Conservation (phyloP, 1,284 basidiomycete species). For the Heliocybe sulcata region DNA sequence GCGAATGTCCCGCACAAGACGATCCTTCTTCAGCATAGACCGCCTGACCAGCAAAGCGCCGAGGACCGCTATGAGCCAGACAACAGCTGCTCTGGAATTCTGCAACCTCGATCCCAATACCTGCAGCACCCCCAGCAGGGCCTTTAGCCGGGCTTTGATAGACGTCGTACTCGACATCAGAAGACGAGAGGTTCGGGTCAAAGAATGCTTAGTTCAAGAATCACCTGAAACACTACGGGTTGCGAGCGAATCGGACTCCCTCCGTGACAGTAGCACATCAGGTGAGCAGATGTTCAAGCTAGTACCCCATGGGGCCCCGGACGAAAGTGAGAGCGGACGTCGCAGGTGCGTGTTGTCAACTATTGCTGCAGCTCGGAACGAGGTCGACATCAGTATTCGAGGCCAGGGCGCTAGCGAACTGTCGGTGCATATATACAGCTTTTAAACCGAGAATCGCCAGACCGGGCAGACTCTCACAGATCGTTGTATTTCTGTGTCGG, state of each 20-base stretch:
- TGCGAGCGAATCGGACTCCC: too few relatives aligned
- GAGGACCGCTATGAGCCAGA: not conserved
- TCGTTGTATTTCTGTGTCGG: not conserved
- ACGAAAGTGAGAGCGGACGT: too few relatives aligned
- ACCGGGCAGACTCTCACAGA: not conserved
- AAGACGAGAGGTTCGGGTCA: too few relatives aligned
- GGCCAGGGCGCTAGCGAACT: too few relatives aligned
- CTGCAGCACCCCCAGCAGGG: not conserved
- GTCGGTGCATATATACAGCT: too few relatives aligned
- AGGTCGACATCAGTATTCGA: too few relatives aligned
- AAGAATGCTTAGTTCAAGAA: too few relatives aligned
- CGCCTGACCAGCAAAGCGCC: not conserved
- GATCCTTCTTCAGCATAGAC: not conserved
- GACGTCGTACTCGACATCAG: not conserved
- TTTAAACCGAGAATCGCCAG: not conserved
- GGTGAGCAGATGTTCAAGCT: not conserved
- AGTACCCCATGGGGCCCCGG: not conserved
- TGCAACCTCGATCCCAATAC: not conserved
- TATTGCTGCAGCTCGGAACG: too few relatives aligned
- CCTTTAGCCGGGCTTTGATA: not conserved
- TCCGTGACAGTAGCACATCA: too few relatives aligned
- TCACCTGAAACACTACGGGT: too few relatives aligned
- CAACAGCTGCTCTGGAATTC: not conserved
- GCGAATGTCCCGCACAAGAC: not conserved
- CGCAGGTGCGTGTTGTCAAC: too few relatives aligned